Base-by-base conservation (phyloP, 495 filamentous ascomycete species). In the Cercophora samala region DNA sequence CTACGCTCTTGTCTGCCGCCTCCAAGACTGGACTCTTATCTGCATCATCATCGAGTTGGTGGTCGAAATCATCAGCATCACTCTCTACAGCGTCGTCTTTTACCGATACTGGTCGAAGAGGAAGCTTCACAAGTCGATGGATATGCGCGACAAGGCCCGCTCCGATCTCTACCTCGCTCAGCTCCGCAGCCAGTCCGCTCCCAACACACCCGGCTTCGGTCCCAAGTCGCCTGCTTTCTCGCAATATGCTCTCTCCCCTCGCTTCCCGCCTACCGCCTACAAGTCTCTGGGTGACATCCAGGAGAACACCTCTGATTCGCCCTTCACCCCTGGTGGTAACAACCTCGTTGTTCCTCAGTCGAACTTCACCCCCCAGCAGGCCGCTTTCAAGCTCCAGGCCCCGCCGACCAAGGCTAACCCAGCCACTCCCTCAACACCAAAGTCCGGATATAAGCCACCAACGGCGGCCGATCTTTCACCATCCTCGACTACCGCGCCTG, bases 31-130 rank as follows among this genome's bases (percentile, higher is more conserved):
- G 95, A 86, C 90, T 21, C 86, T 99, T 60, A 89, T 99, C 71
- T 99, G 95, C 83, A 91, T 91, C 74, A 90, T 99, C 74, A 98
- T 99, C 79, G 95, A 99, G 81, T 85, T 99, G 69, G 90, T 96
- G 64, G 85, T 99, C 69, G 95, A 99, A 77, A 83, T 90, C 71
- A 87, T 99, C 77, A 91, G 91, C 70, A 96, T 99, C 76, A 79
- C 86, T 46, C 90, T 99, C 74, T 99, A 99, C 82, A 92, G 84
- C 76, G 85, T 97, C 75, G 88, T 96, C 76, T 97, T 97, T 82
- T 98, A 95, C 84, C 91, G 95, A 70, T 91, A 96, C 84, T 95
- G 92, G 85, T 91, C 91, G 66, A 99, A 99, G 84, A 90, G 91
- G 75, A 87, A 88, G 72, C 91, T 99, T 65, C 89, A 89, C 77